Base-by-base conservation (phyloP, 495 filamentous ascomycete genomes). In the Achaetomiella virescens region DNA sequence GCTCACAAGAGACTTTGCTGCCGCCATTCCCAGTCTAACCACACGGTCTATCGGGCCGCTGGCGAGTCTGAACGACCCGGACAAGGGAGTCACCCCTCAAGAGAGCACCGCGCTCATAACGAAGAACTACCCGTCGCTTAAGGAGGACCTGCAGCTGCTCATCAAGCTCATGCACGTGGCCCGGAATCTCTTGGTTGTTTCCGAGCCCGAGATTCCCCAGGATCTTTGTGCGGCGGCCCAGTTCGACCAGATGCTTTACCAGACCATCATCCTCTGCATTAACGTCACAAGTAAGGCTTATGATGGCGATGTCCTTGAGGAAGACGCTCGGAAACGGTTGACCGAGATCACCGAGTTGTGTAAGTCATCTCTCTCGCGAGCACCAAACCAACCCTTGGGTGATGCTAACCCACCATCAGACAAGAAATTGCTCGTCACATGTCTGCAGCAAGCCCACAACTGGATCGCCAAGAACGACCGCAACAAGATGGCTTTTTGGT, bases 381-480 rank as follows among this genome's bases (percentile, higher is more conserved):
- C n/a, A n/a, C 8, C 20, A 31, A 21, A 46, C 21, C 31, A 33
- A 10, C 38, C 2, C 2, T 7, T 0, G 15, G n/a, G 29, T 40
- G 3, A 20, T 24, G 38, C 41, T 72, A 55, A 72, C 59, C n/a
- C 15, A 53, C 18, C 10, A 1, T 25, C 52, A 85, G 81, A 91
- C 72, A 97, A 97, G 70, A 91, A 91, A 64, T 78, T 95, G 3
- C 77, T 97, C 25, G 90, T 95, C 21, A 93, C 88, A 0, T 87
- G 87, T 48, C 78, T 97, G 12, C 91, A 97, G 69, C 90, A 92
- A 65, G 81, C 91, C 25, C 90, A 96, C 65, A 97, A 97, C 63
- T 87, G 92, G 70, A 87, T 91, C 25, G 88, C 90, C 72, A 87
- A 89, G 60, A 95, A 97, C 53, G 91, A 97, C 69, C 80, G 88